These are phyloP conservation scores for Dictyostelium brefeldianum DNA, from an alignment of 78 protist species.

Conservation along the genomic window DNA sequence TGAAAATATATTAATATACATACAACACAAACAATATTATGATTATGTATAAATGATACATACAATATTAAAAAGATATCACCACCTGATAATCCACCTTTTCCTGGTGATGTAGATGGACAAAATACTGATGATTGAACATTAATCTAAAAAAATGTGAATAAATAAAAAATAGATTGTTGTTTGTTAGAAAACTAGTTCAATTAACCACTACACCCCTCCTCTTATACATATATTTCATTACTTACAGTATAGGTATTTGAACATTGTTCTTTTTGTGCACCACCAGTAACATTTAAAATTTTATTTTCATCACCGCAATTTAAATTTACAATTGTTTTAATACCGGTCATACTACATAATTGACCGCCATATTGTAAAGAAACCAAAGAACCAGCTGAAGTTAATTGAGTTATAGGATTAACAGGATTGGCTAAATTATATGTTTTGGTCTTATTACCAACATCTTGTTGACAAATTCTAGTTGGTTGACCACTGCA, in stretches of 20 bases:
- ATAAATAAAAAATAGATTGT: background rate
- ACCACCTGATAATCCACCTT: slow-evolving; percentile 28
- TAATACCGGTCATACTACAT: background rate
- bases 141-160: background rate
- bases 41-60: too few species aligned
- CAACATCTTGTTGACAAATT: background rate
- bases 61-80: slow-evolving; percentile 20
- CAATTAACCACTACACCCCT: too few species aligned
- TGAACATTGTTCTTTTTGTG: background rate
- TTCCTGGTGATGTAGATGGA: background rate
- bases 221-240: background rate
- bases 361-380: background rate
- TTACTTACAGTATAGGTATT: background rate
- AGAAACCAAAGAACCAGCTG: background rate
- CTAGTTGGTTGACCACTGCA: background rate
- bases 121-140: background rate
- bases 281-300: background rate
- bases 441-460: too few species aligned
- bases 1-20: too few species aligned
- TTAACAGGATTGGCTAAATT: background rate
- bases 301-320: background rate
- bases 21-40: too few species aligned
- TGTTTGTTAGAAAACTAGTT: too few species aligned
- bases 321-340: background rate
- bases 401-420: background rate